Conservation (phyloP, 805 yeast species). For the Vanderwaltozyma verrucispora region DNA sequence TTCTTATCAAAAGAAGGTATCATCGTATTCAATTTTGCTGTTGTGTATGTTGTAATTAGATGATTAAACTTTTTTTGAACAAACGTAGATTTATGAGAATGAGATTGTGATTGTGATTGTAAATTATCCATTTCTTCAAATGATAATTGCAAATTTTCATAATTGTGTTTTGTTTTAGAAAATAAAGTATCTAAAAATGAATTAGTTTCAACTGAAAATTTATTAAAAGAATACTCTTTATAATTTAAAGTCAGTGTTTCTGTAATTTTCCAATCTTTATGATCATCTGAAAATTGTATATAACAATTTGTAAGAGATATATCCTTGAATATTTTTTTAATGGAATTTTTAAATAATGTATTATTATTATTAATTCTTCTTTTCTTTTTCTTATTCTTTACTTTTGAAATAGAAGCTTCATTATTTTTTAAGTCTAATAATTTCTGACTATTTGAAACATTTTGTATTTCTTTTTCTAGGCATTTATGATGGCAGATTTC, state of each 20-base stretch:
- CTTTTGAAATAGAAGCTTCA: no score
- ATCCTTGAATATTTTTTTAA: not conserved
- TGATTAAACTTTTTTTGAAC: slow-evolving; percentile 17
- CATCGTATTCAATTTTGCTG: slow-evolving; percentile 5
- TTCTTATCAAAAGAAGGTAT: slow-evolving; percentile 1
- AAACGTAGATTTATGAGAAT: not conserved
- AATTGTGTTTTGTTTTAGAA: slow-evolving; percentile 3
- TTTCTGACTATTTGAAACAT: no score
- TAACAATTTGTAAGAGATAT: not conserved
- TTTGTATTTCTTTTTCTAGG: not conserved
- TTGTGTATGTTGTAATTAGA: slow-evolving; percentile 17
- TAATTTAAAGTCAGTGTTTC: not conserved
- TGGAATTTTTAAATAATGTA: not conserved
- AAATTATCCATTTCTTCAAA: not conserved
- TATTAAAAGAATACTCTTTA: slow-evolving; percentile 9
- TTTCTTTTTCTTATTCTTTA: not conserved
- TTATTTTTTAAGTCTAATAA: no score
- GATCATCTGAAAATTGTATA: not conserved
- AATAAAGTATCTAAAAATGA: slow-evolving; percentile 15
- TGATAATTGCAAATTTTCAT: not conserved
- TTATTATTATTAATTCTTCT: not conserved
- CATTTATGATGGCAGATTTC: slow-evolving; percentile 1
- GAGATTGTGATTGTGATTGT: not conserved
- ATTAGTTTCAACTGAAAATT: slow-evolving; percentile 18
- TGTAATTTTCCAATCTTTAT: not conserved